Evolutionary conservation across 1,284 basidiomycete species (phyloP), one percentile per base, ranked within the genome.

Genomic region (Puccinia triticina): DNA sequence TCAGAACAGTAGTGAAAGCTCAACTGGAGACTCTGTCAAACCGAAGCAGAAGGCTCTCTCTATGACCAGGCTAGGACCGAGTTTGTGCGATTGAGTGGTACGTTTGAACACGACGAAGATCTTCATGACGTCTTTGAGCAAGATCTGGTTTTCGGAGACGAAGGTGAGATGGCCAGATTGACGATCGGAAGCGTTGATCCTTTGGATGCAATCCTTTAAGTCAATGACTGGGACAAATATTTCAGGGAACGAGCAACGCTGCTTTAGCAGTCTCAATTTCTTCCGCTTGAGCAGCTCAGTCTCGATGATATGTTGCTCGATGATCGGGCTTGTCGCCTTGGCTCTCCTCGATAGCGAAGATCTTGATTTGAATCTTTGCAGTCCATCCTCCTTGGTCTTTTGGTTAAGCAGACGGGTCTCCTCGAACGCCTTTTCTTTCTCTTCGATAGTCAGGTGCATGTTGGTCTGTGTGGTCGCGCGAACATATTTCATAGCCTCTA

Each of bases 101-200:
- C 59, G 59, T 61, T 61, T 61, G 29, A 61, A 61, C 29, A 61
- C 59, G 32, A 61, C 29, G 59, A 61, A 61, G 26, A 34, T 34
- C 4, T n/a, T 29, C 59, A 61, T 61, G 32, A 61, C 59, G 29
- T 61, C 59, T 18, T 61, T 61, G 29, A 61, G 29, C 59, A 61
- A 61, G 26, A 61, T 32, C 29, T 61, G 59, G 16, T 61, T 61
- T 11, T 29, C 10, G 10, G 59, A 61, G 8, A 61, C 59, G 10
- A 61, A 61, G 26, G 34, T n/a, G 59, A 61, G 59, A 32, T 61
- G 59, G 8, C 8, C 55, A 21, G 55, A 26, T 10, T 18, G 23
- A 34, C 12, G 34, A 40, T 66, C 61, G 14, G 40, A 29, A 1
- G 29, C 29, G 34, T 66, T 40, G 18, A 66, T 66, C 21, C 61